These are phyloP conservation scores for Gracilaria caudata DNA, from an alignment of 23 red algal genomes.

Conservation along the genomic window DNA sequence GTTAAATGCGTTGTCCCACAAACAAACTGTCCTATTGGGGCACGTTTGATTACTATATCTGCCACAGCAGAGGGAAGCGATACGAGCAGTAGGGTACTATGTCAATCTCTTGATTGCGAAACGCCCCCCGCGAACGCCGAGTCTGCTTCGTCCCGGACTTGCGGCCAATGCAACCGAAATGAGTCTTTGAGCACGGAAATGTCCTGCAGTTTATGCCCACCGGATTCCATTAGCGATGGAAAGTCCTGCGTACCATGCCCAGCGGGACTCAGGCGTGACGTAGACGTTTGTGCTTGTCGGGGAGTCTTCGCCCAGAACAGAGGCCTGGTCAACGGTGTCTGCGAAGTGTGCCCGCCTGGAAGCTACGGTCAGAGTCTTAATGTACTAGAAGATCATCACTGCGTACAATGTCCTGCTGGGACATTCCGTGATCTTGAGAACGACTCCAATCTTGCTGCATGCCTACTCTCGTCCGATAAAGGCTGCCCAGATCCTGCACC, in stretches of 20 bases:
- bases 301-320: slow-evolving; percentile 21
- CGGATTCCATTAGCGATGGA: slow-evolving; percentile 3
- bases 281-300: slow-evolving; percentile 13
- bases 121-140: background rate
- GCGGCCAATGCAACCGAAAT: background rate
- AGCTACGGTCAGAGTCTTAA: background rate
- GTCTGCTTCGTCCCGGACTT: background rate
- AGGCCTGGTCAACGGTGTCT: background rate
- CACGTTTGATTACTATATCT: background rate
- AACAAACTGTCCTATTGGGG: background rate
- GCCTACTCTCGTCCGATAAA: background rate
- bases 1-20: background rate
- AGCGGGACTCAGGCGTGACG: background rate
- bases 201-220: background rate
- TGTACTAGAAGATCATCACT: background rate
- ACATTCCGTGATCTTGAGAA: slow-evolving; percentile 4
- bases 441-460: background rate
- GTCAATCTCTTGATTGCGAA: background rate
- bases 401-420: slow-evolving; percentile 17
- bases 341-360: background rate
- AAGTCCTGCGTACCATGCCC: slow-evolving; percentile 13
- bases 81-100: background rate
- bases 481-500: background rate
- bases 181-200: background rate
- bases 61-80: too few species aligned